A percentile compares a stretch with the other conserved stretches of the same genome.
phyloP scores from a whole-genome alignment of 2,329 filamentous ascomycete species.

The Claviceps sorghi region DNA sequence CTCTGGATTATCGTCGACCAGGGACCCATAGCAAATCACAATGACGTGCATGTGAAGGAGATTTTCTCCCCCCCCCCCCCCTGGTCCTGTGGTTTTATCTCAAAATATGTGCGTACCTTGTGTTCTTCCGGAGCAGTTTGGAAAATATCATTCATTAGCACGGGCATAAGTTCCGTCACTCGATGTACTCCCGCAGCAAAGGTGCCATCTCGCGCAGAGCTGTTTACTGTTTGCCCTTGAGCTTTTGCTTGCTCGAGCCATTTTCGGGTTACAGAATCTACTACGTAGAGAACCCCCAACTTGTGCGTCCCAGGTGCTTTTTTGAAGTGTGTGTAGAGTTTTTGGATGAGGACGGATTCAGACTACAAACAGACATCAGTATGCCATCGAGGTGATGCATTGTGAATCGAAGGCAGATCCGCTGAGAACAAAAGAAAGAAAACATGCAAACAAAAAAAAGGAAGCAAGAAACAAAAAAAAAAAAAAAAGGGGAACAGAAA shows the following conservation, averaged over 20 bases:
- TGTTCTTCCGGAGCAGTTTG: constrained; percentile 79
- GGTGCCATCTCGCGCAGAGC: constrained; percentile 73
- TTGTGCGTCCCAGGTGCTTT: constrained; percentile 92
- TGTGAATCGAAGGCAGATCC: background rate
- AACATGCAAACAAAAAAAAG: background rate
- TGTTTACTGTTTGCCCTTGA: constrained; percentile 67
- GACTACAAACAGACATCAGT: constrained; percentile 41
- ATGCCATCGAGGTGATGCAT: constrained; percentile 2
- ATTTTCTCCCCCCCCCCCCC: background rate
- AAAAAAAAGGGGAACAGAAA: too few species aligned
- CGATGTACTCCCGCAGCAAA: constrained; percentile 90
- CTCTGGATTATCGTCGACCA: background rate
- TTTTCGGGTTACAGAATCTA: constrained; percentile 98
- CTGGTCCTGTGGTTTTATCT: background rate
- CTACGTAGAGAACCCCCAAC: constrained; percentile 96
- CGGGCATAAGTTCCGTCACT: constrained; percentile 88
- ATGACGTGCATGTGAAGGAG: background rate
- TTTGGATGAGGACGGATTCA: constrained; percentile 88
- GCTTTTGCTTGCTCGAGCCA: constrained; percentile 94
- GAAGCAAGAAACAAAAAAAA: background rate
- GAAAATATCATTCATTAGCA: constrained; percentile 90
- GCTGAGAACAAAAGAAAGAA: background rate
- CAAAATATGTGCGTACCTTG: constrained; percentile 60
- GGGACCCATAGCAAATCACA: background rate
- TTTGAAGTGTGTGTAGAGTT: constrained; percentile 94